Evolutionary conservation across 306 rosid genomes (phyloP), one percentile per base, ranked within the genome.

Genomic region (Vigna unguiculata): DNA sequence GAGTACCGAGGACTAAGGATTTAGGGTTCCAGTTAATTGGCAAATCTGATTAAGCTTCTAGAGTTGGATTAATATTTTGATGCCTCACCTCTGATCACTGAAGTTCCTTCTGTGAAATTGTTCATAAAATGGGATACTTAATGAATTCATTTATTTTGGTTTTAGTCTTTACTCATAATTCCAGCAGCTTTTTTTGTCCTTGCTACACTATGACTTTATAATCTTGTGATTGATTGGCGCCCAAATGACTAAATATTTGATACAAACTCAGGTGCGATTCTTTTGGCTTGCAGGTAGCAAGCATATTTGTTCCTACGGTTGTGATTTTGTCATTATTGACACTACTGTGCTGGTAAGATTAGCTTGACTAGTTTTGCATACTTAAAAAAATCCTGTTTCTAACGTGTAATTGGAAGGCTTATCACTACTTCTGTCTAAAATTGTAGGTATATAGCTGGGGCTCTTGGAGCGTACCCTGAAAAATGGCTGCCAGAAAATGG

Each of bases 241-340:
- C 5, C 45, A 11, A 32, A 49, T 76, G 30, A 22, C 24, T 76
- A 69, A 67, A 69, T 60, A 28, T 61, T 64, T 71, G 5, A 63
- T 10, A 46, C 65, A 21, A 79, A 81, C 74, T 82, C 9, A 38
- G 30, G 60, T 71, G 21, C 74, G 54, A 38, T 69, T 85, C 74
- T 74, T 55, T 61, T 63, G 84, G 22, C 71, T 64, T 84, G 86
- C 87, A 93, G 97, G 93, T 90, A 20, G 96, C 97, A n/a, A 90
- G 97, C 83, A 89, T 93, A 71, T 93, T 93, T 73, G 96, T 93
- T 64, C 97, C 97, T n/a, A 85, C 88, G 2, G 94, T 93, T 69
- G 90, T 93, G 79, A 75, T 77, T 19, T 46, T 93, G 87, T 77
- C 97, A 60, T 78, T 93, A 61, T 78, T 91, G 84, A 89, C 97